Base-by-base conservation (phyloP, 257 asterid genomes). In the Plantago elongata region DNA sequence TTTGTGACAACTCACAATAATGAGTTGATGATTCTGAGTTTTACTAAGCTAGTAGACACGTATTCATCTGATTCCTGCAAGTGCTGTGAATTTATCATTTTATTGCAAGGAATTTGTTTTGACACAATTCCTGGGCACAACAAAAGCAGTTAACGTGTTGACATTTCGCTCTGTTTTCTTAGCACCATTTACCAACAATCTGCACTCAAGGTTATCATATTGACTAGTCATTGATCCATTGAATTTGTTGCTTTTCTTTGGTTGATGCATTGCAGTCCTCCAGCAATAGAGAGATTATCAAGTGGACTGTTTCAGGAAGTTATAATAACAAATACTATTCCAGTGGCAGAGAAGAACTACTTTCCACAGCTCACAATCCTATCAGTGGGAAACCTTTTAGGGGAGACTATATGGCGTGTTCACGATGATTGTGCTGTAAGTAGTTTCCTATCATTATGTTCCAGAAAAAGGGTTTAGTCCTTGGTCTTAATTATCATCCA, bases 271-370 rank as follows among this genome's bases (percentile, higher is more conserved):
- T 77, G 77, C 87, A 90, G 98, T 68, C 98, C 98, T 65, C 96
- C 98, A 7, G 98, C 96, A 12, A 76, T 90, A 60, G 95, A 90
- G 76, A 82, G 98, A 76, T 73, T 90, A 72, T 90, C 98, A 18
- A 77, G 95, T 56, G 98, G 98, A 57, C 79, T 90, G 43, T 88
- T 90, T 74, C 98, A 90, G 75, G 98, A 90, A 84, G 98, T 90
- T 45, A 90, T 90, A 64, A 68, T 90, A 58, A 90, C 98, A 43
- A 90, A 90, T 80, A 90, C 98, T 65, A 88, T 90, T 60, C 98
- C 98, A 7, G 82, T 90, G 60, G 75, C 88, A 18, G 98, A 90
- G 70, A 76, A 80, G 65, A 88, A 88, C 82, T 88, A 90, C 64
- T 90, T 90, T 52, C 95, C 96, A 13, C 96, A 90, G 82, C 93